Conservation (phyloP, 2,329 filamentous ascomycete genomes). For the Cladosporium sp. region DNA sequence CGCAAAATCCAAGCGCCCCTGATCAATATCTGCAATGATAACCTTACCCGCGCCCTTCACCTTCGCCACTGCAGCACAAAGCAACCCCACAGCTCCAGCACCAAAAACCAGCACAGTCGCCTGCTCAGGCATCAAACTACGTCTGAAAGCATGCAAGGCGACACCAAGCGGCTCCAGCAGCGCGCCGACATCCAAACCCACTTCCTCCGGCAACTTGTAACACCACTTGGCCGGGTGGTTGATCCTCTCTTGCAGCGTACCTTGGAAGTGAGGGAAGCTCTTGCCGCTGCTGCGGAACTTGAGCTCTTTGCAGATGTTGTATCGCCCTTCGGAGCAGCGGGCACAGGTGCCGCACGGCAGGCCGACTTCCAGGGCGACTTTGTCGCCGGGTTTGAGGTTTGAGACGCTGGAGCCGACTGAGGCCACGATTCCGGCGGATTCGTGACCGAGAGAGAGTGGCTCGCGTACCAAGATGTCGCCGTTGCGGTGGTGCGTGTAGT, state of each 20-base stretch:
- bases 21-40: constrained; percentile 59
- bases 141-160: constrained; percentile 55
- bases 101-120: constrained; percentile 56
- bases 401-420: constrained; percentile 55
- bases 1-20: constrained; percentile 53
- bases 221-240: constrained; percentile 60
- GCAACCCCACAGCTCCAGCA: constrained; percentile 57
- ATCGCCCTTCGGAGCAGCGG: constrained; percentile 53
- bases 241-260: constrained; percentile 59
- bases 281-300: constrained; percentile 58
- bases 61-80: constrained; percentile 55
- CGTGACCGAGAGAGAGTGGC: constrained; percentile 76
- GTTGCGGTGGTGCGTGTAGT: constrained; percentile 83
- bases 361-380: constrained; percentile 89
- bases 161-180: constrained; percentile 59
- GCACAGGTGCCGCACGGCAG: constrained; percentile 68
- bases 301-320: constrained; percentile 60
- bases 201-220: constrained; percentile 51
- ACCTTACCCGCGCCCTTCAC: constrained; percentile 52
- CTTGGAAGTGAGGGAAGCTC: constrained; percentile 58
- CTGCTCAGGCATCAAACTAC: constrained; percentile 45
- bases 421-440: constrained; percentile 75
- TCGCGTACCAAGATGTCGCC: constrained; percentile 78
- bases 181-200: constrained; percentile 54
- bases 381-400: constrained; percentile 67